Percentiles rank a stretch among this genome's conserved stretches.
Evolutionary conservation across 805 yeast species (phyloP).

Genomic region (Candida qinlingensis): DNA sequence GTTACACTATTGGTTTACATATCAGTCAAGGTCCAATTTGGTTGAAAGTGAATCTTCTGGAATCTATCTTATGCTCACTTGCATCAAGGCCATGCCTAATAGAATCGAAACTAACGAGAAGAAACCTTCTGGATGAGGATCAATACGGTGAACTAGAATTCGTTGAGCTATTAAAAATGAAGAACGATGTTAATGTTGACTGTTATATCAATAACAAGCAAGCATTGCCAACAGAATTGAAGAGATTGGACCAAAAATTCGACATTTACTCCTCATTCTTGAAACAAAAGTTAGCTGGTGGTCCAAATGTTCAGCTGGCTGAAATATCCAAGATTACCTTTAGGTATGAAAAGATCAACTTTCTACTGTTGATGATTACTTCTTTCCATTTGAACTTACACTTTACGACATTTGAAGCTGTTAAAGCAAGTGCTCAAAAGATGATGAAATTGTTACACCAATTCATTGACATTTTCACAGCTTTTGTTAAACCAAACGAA

Average conservation of each 20-base stretch:
- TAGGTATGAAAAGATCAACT: slow-evolving; percentile 3
- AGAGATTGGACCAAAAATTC: slow-evolving; percentile 12
- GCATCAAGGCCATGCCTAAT: slow-evolving; percentile 18
- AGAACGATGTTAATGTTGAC: slow-evolving; percentile 15
- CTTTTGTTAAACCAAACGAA: neutral
- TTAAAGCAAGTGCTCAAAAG: slow-evolving; percentile 14
- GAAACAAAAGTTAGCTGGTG: neutral
- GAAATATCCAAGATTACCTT: neutral
- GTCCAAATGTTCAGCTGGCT: neutral
- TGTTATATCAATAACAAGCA: slow-evolving; percentile 4
- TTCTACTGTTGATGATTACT: slow-evolving; percentile 7
- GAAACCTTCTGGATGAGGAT: slow-evolving; percentile 4
- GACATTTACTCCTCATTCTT: slow-evolving; percentile 10
- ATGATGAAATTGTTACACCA: neutral
- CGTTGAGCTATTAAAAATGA: slow-evolving; percentile 13
- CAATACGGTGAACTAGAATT: slow-evolving; percentile 16
- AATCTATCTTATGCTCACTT: slow-evolving; percentile 14
- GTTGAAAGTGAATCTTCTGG: slow-evolving; percentile 17
- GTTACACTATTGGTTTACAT: slow-evolving; percentile 19
- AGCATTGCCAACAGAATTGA: slow-evolving; percentile 6
- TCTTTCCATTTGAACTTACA: slow-evolving; percentile 18
- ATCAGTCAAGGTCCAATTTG: slow-evolving; percentile 16
- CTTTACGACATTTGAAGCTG: slow-evolving; percentile 11
- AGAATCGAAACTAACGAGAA: slow-evolving; percentile 8
- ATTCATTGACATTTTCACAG: slow-evolving; percentile 4